These are phyloP conservation scores for Wallacemonas sp. DNA, from an alignment of 208 protist genomes.

Conservation along the genomic window DNA sequence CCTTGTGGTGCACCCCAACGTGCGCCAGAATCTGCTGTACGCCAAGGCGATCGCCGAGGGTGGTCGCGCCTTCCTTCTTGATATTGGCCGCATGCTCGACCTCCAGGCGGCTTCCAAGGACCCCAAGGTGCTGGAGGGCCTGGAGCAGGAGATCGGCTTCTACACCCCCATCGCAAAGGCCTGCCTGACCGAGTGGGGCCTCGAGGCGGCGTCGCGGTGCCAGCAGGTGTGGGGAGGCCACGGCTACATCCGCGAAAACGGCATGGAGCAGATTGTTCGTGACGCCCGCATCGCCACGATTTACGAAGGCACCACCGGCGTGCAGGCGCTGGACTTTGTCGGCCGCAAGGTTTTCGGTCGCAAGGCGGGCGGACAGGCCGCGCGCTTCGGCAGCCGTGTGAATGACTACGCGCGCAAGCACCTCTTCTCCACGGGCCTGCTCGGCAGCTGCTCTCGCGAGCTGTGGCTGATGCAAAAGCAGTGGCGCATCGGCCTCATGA, in stretches of 20 bases:
- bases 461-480: constrained; percentile 69
- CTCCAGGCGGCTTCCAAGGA: constrained; percentile 29
- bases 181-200: constrained; percentile 75
- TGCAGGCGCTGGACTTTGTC: constrained; percentile 88
- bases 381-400: constrained; percentile 36
- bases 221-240: constrained; percentile 78
- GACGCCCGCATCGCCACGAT: constrained; percentile 71
- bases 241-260: constrained; percentile 81
- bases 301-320: constrained; percentile 83
- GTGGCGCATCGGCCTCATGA: constrained; percentile 49
- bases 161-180: constrained; percentile 88
- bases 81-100: constrained; percentile 72
- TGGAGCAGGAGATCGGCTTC: constrained; percentile 80
- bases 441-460: constrained; percentile 33
- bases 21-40: constrained; percentile 79
- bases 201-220: constrained; percentile 61
- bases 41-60: constrained; percentile 85
- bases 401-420: constrained; percentile 28
- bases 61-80: constrained; percentile 69
- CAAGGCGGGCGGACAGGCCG: constrained; percentile 42
- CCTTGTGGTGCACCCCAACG: constrained; percentile 76
- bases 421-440: constrained; percentile 33
- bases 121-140: constrained; percentile 11
- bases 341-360: constrained; percentile 74
- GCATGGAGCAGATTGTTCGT: constrained; percentile 79